A percentile compares a stretch with the other conserved stretches of the same genome.
Evolutionary conservation across 2,329 filamentous ascomycete genomes (phyloP).

Genomic region (Aspergillus neoniger): DNA sequence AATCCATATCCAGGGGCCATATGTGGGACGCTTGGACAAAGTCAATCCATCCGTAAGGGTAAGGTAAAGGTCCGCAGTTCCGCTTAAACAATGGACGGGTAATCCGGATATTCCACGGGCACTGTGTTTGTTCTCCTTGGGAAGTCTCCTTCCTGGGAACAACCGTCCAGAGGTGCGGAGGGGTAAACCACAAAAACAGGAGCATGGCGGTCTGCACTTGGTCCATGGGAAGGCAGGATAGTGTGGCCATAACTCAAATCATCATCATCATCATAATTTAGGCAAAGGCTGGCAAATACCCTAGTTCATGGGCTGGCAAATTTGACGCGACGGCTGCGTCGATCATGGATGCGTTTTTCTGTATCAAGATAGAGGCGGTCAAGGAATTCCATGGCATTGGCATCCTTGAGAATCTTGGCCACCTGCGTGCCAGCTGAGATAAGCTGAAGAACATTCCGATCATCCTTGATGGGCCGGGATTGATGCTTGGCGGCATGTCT

Average conservation of each 20-base stretch:
- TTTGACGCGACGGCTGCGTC: constrained; percentile 46
- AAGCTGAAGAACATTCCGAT: constrained; percentile 83
- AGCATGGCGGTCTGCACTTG: background rate
- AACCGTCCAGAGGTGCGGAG: constrained; percentile 1
- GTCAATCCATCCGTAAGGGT: constrained; percentile 5
- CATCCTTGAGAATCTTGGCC: constrained; percentile 82
- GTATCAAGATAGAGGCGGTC: constrained; percentile 80
- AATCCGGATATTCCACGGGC: constrained; percentile 15
- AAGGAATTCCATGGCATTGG: constrained; percentile 77
- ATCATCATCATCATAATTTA: constrained; percentile 10
- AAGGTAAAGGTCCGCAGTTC: background rate
- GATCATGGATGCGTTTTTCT: constrained; percentile 74
- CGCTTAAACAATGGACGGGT: constrained; percentile 3
- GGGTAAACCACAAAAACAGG: background rate
- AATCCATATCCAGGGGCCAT: constrained; percentile 3
- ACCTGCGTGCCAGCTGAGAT: constrained; percentile 87
- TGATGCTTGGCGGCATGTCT: constrained; percentile 82
- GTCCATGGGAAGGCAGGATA: background rate
- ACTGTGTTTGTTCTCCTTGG: constrained; percentile 5
- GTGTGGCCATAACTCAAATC: constrained; percentile 14
- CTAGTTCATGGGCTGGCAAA: constrained; percentile 33
- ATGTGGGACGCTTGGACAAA: constrained; percentile 3
- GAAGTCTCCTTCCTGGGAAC: constrained; percentile 4
- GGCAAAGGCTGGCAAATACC: constrained; percentile 3
- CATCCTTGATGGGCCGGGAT: constrained; percentile 80